These are phyloP conservation scores for Drechslerella dactyloides DNA, from an alignment of 2,329 filamentous ascomycete genomes.

Conservation along the genomic window DNA sequence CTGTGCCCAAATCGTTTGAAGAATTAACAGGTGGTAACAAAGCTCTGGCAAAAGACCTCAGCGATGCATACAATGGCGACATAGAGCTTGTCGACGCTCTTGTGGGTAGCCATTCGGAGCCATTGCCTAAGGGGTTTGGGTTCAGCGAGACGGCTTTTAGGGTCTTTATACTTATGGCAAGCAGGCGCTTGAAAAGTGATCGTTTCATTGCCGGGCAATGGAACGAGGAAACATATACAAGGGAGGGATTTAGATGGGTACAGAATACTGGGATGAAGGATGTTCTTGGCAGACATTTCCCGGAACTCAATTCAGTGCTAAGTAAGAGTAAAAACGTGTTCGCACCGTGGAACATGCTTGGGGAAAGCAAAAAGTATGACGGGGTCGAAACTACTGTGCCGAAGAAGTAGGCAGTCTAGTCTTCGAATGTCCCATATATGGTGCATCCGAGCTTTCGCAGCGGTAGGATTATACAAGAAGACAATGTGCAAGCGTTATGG, in stretches of 20 bases:
- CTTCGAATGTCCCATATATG: no score
- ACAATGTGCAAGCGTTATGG: no score
- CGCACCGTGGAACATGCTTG: constrained; percentile 56
- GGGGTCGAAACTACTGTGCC: constrained; percentile 55
- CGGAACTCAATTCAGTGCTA: constrained; percentile 57
- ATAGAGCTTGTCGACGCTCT: constrained; percentile 60
- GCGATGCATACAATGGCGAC: constrained; percentile 59
- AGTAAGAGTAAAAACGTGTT: constrained; percentile 57
- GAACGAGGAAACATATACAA: constrained; percentile 59
- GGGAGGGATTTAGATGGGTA: constrained; percentile 60
- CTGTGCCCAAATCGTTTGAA: constrained; percentile 58
- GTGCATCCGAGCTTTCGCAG: no score
- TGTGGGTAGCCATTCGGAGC: constrained; percentile 60
- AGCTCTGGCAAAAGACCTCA: constrained; percentile 57
- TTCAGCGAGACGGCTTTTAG: constrained; percentile 63
- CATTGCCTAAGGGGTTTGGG: constrained; percentile 60
- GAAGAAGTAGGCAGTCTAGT: constrained; percentile 55
- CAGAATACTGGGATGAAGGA: constrained; percentile 60
- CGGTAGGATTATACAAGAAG: no score
- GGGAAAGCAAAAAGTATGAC: constrained; percentile 52
- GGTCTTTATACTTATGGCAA: constrained; percentile 62
- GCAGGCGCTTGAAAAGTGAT: constrained; percentile 60
- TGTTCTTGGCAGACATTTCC: constrained; percentile 60
- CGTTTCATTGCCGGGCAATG: constrained; percentile 60
- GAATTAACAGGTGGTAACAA: constrained; percentile 59